A percentile compares a stretch with the other conserved stretches of the same genome.
Conservation (phyloP, 2,329 filamentous ascomycete species). For the Penicillium concentricum region DNA sequence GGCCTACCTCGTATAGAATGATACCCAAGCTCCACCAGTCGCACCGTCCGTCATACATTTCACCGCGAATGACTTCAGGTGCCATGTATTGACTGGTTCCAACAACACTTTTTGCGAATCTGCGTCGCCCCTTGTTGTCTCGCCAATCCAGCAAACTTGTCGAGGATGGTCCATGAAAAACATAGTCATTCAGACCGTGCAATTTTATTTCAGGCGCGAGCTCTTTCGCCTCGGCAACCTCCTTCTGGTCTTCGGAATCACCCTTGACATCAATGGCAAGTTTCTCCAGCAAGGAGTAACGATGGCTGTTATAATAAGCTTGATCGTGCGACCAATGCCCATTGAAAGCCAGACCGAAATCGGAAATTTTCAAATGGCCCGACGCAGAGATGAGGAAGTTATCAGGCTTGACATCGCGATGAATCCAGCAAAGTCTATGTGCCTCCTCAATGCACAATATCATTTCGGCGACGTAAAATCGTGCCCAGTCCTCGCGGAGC, state of each 20-base stretch:
- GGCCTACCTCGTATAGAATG: constrained; percentile 75
- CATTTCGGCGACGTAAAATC: constrained; percentile 94
- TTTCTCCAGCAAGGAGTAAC: constrained; percentile 74
- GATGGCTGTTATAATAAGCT: constrained; percentile 78
- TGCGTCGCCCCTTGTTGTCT: constrained; percentile 66
- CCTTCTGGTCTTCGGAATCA: constrained; percentile 67
- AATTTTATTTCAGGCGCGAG: constrained; percentile 4
- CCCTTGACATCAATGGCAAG: constrained; percentile 72
- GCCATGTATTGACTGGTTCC: constrained; percentile 99
- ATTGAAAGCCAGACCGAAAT: constrained; percentile 94
- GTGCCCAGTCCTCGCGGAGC: constrained; percentile 73
- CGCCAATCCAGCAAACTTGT: constrained; percentile 67
- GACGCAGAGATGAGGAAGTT: constrained; percentile 89
- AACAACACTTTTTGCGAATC: constrained; percentile 79
- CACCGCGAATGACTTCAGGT: constrained; percentile 81
- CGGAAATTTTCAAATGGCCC: constrained; percentile 91
- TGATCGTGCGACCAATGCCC: constrained; percentile 93
- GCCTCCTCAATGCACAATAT: constrained; percentile 91
- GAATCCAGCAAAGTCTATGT: constrained; percentile 84
- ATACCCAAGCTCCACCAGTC: constrained; percentile 97
- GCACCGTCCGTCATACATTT: constrained; percentile 85
- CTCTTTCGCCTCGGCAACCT: constrained; percentile 41
- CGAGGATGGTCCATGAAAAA: constrained; percentile 25
- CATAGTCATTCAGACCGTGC: constrained; percentile 37
- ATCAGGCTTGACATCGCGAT: constrained; percentile 94